These are phyloP conservation scores for Phialophora verrucosa DNA, from an alignment of 2,329 filamentous ascomycete genomes.

Conservation along the genomic window DNA sequence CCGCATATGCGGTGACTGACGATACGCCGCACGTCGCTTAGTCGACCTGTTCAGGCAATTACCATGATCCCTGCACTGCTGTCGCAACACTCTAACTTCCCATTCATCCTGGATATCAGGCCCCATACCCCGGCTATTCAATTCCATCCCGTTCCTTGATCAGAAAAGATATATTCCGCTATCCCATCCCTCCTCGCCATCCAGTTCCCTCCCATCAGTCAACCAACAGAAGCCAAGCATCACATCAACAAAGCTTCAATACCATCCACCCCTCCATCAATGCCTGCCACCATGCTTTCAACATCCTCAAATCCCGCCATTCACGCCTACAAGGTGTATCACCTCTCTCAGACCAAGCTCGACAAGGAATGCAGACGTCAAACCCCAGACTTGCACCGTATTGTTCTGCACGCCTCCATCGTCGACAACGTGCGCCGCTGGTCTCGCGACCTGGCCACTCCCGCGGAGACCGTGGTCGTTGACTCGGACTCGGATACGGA, in stretches of 20 bases:
- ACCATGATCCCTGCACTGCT: background rate
- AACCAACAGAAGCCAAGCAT: background rate
- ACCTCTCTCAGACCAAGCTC: conserved; percentile 33
- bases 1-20: background rate
- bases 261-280: background rate
- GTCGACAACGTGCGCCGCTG: conserved; percentile 35
- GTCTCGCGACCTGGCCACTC: conserved; percentile 32
- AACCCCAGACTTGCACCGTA: conserved; percentile 32
- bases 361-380: conserved; percentile 33
- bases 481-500: conserved; percentile 32
- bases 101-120: conserved; percentile 15
- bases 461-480: conserved; percentile 30
- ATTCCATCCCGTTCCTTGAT: background rate
- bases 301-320: conserved; percentile 30
- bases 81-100: background rate
- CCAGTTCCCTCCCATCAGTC: conserved; percentile 2
- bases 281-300: conserved; percentile 15
- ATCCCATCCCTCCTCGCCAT: conserved; percentile 11
- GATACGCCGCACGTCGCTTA: conserved; percentile 3
- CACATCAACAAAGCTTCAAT: background rate
- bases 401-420: conserved; percentile 33
- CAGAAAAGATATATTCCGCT: conserved; percentile 16
- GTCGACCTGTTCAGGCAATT: background rate
- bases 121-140: conserved; percentile 8
- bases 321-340: conserved; percentile 35